Evolutionary conservation across 208 protist species (phyloP).

Genomic region (Leishmania turanica): DNA sequence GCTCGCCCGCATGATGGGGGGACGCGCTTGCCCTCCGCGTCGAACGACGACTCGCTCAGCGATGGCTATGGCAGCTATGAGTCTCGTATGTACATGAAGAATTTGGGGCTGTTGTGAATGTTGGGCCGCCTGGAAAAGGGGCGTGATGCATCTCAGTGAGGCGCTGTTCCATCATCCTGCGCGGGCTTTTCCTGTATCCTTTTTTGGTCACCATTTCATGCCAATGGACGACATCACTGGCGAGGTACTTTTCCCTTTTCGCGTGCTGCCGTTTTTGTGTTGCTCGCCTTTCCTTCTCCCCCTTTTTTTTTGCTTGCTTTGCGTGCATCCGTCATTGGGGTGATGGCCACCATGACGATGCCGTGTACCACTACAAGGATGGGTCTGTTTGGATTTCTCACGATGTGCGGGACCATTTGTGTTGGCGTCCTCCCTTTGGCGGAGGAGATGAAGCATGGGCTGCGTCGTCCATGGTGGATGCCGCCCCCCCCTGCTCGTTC

Average conservation of each 20-base stretch:
- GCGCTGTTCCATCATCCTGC: not conserved
- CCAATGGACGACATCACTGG: not conserved
- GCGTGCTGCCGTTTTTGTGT: not conserved
- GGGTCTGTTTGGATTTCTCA: constrained; percentile 2
- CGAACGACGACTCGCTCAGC: constrained; percentile 77
- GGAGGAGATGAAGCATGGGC: not conserved
- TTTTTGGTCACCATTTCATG: constrained; percentile 5
- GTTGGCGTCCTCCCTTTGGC: not conserved
- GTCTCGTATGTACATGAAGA: constrained; percentile 83
- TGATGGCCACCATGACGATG: not conserved
- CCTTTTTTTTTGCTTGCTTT: not conserved
- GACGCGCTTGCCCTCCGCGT: constrained; percentile 1
- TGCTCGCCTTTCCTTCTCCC: not conserved
- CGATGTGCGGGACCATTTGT: constrained; percentile 1
- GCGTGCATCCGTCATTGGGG: not conserved
- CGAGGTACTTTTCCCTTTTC: not conserved
- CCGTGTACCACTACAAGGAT: constrained; percentile 14
- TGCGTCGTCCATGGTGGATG: not conserved
- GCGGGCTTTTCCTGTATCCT: constrained; percentile 7
- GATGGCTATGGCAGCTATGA: constrained; percentile 91
- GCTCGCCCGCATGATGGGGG: constrained; percentile 2
- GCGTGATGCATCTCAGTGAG: not conserved
- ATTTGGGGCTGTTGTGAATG: constrained; percentile 56
- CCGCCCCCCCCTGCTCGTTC: not conserved
- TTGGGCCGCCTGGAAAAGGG: not conserved